Evolutionary conservation across 306 rosid genomes (phyloP).

Genomic region (Vigna unguiculata): DNA sequence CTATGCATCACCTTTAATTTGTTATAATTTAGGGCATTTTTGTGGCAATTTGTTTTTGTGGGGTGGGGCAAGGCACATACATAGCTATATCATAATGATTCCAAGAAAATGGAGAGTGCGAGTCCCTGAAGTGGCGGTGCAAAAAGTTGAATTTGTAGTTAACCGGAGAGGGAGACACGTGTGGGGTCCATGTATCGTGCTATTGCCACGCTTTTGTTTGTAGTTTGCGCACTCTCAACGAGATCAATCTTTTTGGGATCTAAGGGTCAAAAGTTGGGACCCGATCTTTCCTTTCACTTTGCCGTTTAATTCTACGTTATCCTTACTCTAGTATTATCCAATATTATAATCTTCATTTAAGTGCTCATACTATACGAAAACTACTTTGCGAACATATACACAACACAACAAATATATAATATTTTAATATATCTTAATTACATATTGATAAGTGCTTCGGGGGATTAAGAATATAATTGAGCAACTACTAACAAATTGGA

Average conservation of each 20-base stretch:
- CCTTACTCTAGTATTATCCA: too few relatives aligned
- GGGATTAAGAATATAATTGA: too few relatives aligned
- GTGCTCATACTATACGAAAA: too few relatives aligned
- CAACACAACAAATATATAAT: too few relatives aligned
- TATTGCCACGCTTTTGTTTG: constrained; percentile 26
- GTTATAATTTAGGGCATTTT: background rate
- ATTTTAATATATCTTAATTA: too few relatives aligned
- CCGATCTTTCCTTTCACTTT: background rate
- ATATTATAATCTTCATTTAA: background rate
- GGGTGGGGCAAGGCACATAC: constrained; percentile 43
- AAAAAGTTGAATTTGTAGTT: constrained; percentile 44
- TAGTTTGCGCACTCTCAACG: background rate
- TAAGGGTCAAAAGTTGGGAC: constrained; percentile 44
- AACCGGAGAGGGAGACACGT: constrained; percentile 10
- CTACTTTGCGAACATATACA: too few relatives aligned
- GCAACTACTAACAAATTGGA: too few relatives aligned
- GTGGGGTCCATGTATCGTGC: constrained; percentile 33
- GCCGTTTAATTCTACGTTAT: background rate
- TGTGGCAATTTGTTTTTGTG: constrained; percentile 4
- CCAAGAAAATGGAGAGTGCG: constrained; percentile 11
- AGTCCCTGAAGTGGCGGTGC: constrained; percentile 29
- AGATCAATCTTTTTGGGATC: background rate
- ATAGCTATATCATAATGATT: constrained; percentile 28
- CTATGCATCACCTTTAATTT: constrained; percentile 29
- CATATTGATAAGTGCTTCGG: too few relatives aligned